These are phyloP conservation scores for Fusarium sp. DNA, from an alignment of 2,329 filamentous ascomycete species.

Conservation along the genomic window DNA sequence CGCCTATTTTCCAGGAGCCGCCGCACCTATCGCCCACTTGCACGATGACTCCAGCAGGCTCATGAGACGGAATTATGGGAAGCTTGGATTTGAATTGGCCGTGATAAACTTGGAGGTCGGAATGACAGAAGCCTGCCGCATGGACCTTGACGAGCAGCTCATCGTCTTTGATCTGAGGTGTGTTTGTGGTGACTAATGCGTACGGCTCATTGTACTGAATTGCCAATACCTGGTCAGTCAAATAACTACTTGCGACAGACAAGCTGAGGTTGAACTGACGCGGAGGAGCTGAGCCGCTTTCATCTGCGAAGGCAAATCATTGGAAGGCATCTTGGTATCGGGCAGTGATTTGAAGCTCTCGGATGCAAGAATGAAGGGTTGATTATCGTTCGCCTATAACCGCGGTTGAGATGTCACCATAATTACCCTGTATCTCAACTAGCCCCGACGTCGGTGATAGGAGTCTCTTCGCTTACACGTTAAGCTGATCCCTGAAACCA, in stretches of 20 bases:
- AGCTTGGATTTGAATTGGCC: constrained; percentile 47
- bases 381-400: background rate
- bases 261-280: background rate
- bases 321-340: background rate
- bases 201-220: constrained; percentile 47
- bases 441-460: background rate
- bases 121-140: constrained; percentile 53
- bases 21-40: constrained; percentile 41
- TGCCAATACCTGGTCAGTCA: background rate
- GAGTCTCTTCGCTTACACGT: background rate
- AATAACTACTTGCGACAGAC: background rate
- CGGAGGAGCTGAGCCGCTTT: constrained; percentile 3
- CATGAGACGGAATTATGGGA: constrained; percentile 50
- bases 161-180: constrained; percentile 40
- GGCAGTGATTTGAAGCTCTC: background rate
- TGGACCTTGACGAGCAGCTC: constrained; percentile 49
- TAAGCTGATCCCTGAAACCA: background rate
- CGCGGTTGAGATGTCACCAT: background rate
- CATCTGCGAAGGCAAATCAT: constrained; percentile 4
- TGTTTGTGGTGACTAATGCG: constrained; percentile 27
- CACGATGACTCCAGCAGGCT: constrained; percentile 49
- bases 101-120: constrained; percentile 50
- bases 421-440: background rate
- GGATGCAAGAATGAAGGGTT: background rate
- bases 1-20: constrained; percentile 45